Evolutionary conservation across 768 basidiomycete species (phyloP), one percentile per base, ranked within the genome.

Genomic region (Lentinula lateritia): DNA sequence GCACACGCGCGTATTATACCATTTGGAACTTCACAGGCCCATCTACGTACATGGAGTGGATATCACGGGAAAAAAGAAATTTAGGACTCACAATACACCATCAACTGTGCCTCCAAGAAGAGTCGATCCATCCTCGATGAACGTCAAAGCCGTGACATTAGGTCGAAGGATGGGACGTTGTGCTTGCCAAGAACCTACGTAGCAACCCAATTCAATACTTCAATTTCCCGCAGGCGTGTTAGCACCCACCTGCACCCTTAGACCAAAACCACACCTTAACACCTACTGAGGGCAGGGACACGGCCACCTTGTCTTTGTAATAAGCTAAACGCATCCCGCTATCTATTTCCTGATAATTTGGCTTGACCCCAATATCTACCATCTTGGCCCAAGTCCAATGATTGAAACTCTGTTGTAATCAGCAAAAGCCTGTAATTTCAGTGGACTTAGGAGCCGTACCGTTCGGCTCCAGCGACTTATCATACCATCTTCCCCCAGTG

Each of bases 81-180:
- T 6, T n/a, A 55, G 10, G 45, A 61, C 63, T 38, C 70, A 89
- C 88, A 90, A 66, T 18, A 85, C 83, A 10, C 88, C 88, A 65
- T 90, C 88, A 58, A 78, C 79, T 34, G 89, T 89, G 1, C 87
- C 89, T 0, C 89, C 88, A 23, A 90, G 73, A 50, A 90, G 72
- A 52, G 83, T 85, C 41, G 78, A 76, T 0, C 88, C 89, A 36
- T 83, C 83, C 23, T 85, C 80, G 8, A 88, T 76, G 67, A 90
- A 89, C 65, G 76, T 78, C 61, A 90, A 78, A 3, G 82, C 78
- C 7, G 85, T 86, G 52, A 89, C 85, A 58, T 87, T 85, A 63
- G 82, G 83, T 57, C 87, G 80, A 59, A 81, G 65, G 60, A 90
- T 88, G 52, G 86, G 81, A 58, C 87, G 78, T 62, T 89, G 86